These are phyloP conservation scores for Penicillium digitatum DNA, from an alignment of 2,329 filamentous ascomycete genomes.

Conservation along the genomic window DNA sequence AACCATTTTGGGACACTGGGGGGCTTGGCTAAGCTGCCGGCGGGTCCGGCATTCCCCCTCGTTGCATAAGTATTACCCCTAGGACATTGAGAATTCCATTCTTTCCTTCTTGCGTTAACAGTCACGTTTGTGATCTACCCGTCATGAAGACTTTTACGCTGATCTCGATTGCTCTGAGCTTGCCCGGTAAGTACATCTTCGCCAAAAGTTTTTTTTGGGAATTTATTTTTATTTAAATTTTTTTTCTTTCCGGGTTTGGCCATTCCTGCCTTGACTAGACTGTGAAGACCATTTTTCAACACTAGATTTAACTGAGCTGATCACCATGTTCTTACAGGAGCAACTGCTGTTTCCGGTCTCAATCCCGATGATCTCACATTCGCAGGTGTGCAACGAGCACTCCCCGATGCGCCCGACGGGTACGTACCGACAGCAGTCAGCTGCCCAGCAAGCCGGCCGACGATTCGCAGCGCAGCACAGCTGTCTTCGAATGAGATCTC, in stretches of 20 bases:
- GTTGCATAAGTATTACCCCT: constrained; percentile 19
- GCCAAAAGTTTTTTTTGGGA: no score
- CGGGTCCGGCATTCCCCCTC: constrained; percentile 14
- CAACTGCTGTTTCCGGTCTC: constrained; percentile 16
- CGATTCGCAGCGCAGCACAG: constrained; percentile 59
- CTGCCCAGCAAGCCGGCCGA: constrained; percentile 66
- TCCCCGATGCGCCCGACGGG: constrained; percentile 59
- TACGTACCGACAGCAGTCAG: constrained; percentile 67
- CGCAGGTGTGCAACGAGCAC: constrained; percentile 37
- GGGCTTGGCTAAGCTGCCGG: constrained; percentile 20
- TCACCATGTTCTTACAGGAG: constrained; percentile 8
- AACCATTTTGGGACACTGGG: not conserved
- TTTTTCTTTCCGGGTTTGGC: not conserved
- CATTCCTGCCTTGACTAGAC: not conserved
- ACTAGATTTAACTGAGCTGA: no score
- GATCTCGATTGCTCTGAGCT: constrained; percentile 15
- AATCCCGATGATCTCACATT: constrained; percentile 8
- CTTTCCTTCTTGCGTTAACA: not conserved
- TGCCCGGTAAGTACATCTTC: constrained; percentile 16
- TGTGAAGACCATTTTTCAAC: not conserved
- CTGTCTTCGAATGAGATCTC: constrained; percentile 67
- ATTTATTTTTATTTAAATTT: no score
- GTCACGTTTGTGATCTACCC: not conserved
- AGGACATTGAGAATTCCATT: not conserved
- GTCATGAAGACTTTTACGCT: constrained; percentile 18